A percentile compares a stretch with the other conserved stretches of the same genome.
Evolutionary conservation across 805 yeast species (phyloP).

Genomic region (Phaffomyces opuntiae): DNA sequence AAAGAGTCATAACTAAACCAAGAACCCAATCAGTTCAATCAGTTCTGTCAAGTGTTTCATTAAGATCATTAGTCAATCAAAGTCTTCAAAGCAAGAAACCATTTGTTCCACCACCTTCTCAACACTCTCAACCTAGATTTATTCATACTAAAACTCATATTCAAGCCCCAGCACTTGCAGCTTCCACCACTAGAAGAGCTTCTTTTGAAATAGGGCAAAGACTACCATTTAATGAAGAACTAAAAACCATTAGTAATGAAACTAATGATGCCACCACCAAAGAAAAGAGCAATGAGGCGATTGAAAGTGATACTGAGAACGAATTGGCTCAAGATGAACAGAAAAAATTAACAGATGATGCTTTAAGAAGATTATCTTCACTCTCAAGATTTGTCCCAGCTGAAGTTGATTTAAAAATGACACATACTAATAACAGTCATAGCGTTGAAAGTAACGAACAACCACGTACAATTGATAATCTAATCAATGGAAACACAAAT

Average conservation of each 20-base stretch:
- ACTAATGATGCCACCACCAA: constrained; percentile 11
- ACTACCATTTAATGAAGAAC: constrained; percentile 30
- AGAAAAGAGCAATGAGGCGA: constrained; percentile 6
- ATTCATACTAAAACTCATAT: constrained; percentile 29
- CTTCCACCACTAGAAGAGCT: constrained; percentile 26
- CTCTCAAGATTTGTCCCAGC: constrained; percentile 24
- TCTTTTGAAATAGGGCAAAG: constrained; percentile 26
- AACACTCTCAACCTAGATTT: constrained; percentile 17
- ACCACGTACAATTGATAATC: background rate
- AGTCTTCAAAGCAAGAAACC: constrained; percentile 11
- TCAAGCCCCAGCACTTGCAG: constrained; percentile 35
- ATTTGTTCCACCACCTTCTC: constrained; percentile 10
- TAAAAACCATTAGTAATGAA: constrained; percentile 4
- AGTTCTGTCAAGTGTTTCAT: constrained; percentile 52
- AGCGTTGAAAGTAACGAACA: constrained; percentile 3
- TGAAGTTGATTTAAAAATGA: constrained; percentile 18
- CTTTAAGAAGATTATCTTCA: constrained; percentile 29
- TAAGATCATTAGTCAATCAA: constrained; percentile 36
- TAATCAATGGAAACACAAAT: background rate
- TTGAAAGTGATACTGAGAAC: constrained; percentile 22
- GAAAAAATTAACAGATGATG: constrained; percentile 32
- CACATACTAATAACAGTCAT: constrained; percentile 3
- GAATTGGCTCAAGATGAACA: constrained; percentile 25
- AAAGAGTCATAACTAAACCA: constrained; percentile 53
- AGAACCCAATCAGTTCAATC: constrained; percentile 35